These are phyloP conservation scores for Cystofilobasidium ferigula DNA, from an alignment of 768 basidiomycete genomes.

Conservation along the genomic window DNA sequence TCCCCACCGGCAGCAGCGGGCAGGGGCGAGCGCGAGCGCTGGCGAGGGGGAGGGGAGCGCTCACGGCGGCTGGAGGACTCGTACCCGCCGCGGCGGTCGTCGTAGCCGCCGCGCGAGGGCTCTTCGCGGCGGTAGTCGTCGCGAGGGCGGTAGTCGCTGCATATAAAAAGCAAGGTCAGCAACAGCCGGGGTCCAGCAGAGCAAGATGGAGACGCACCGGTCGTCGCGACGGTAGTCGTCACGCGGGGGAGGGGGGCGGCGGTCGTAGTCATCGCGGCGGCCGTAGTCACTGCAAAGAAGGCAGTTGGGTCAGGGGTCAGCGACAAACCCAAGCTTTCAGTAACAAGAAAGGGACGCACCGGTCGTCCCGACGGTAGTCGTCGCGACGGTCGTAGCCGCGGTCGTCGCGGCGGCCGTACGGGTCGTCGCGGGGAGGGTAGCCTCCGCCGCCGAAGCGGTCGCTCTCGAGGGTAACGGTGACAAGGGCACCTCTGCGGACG, in stretches of 20 bases:
- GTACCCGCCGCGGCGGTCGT: not conserved
- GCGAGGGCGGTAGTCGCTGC: not conserved
- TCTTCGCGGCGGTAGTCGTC: not conserved
- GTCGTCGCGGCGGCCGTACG: conserved; percentile 49
- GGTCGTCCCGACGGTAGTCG: conserved; percentile 16
- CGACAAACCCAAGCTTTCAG: not conserved
- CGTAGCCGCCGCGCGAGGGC: not conserved
- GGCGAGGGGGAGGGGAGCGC: conserved; percentile 1
- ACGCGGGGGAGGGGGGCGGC: not conserved
- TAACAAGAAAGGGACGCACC: not conserved
- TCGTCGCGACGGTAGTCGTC: conserved; percentile 25
- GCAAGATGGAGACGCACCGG: conserved; percentile 9
- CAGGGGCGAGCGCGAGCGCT: not conserved
- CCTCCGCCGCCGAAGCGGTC: not conserved
- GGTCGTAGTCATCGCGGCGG: conserved; percentile 2
- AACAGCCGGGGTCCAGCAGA: too few species aligned
- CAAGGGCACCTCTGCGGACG: conserved; percentile 40
- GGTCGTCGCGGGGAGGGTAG: not conserved
- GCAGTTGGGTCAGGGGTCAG: not conserved
- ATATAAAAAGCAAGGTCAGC: not conserved
- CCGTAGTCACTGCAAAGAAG: conserved; percentile 19
- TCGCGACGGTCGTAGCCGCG: conserved; percentile 44
- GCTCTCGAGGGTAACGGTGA: conserved; percentile 25
- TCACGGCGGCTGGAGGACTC: not conserved
- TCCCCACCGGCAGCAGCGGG: not conserved